Evolutionary conservation across 179 eudicot genomes (phyloP), one percentile per base, ranked within the genome.

Genomic region (Silene vulgaris): DNA sequence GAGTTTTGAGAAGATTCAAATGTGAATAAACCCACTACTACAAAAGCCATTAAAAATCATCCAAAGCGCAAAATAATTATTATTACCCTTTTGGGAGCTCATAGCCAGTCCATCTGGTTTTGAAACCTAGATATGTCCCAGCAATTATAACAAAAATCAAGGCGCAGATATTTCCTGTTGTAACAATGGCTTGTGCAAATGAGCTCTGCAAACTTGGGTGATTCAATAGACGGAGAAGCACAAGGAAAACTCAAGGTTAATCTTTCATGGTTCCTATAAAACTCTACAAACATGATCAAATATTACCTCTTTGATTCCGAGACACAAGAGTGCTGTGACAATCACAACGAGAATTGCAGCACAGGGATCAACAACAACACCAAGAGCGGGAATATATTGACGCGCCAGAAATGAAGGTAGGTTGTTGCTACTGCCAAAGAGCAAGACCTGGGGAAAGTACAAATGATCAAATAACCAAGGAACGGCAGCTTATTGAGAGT

Each of bases 231-330:
- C 62, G 21, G 72, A 19, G 19, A 37, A 17, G n/a, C 68, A 37
- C n/a, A 66, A 66, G 14, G 45, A 16, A 52, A 72, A 64, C 17
- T 14, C 23, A 26, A 52, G 23, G 71, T 54, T 7, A 78, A 61
- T 16, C 19, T 54, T 29, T 43, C 13, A 66, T 56, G 48, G 54
- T 17, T n/a, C 5, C 20, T 26, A 45, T 32, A 74, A 30, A 71
- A 45, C 59, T 1, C 4, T 16, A 64, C 20, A 17, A 56, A 16
- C 28, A n/a, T 40, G 17, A 45, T 63, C 32, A 52, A 73, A 19
- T 13, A 73, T n/a, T 80, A 94, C 98, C 98, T 94, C 98, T 80
- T 94, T 94, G 82, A 94, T 94, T 73, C 98, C 98, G 21, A 89
- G 85, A 81, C 97, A 91, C 67, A 94, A 81, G 35, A 94, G 96